Conservation (phyloP, 768 basidiomycete species). For the Mrakia blollopis region DNA sequence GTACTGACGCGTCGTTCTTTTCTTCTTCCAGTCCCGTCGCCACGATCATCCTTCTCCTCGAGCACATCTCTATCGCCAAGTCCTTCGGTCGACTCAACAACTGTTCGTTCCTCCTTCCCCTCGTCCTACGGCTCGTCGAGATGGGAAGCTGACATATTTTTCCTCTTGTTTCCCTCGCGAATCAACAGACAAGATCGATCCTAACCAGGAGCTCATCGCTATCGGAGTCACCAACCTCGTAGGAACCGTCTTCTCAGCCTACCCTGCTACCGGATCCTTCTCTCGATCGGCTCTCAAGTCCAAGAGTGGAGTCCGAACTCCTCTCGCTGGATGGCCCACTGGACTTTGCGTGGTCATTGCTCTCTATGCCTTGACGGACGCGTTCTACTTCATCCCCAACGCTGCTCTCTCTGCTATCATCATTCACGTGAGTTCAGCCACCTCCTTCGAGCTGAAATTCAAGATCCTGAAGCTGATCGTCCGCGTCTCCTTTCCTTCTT, state of each 20-base stretch:
- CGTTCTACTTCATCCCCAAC: slow-evolving; percentile 27
- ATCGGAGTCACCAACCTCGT: slow-evolving; percentile 71
- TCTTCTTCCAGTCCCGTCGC: slow-evolving; percentile 47
- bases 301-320: slow-evolving; percentile 96
- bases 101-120: slow-evolving; percentile 41
- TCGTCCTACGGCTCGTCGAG: too few species aligned
- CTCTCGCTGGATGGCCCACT: slow-evolving; percentile 77
- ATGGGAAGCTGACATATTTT: too few species aligned
- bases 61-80: slow-evolving; percentile 97
- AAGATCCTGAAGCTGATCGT: too few species aligned
- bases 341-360: slow-evolving; percentile 87
- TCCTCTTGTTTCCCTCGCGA: too few species aligned
- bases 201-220: slow-evolving; percentile 69
- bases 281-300: slow-evolving; percentile 94
- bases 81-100: slow-evolving; percentile 70
- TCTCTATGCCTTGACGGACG: slow-evolving; percentile 49
- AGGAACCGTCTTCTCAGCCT: slow-evolving; percentile 83
- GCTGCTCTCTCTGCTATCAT: slow-evolving; percentile 30
- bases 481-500: too few species aligned
- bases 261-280: slow-evolving; percentile 97
- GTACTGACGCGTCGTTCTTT: too few species aligned
- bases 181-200: slow-evolving; percentile 55
- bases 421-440: slow-evolving; percentile 26
- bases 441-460: too few species aligned
- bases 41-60: slow-evolving; percentile 62